A percentile compares a stretch with the other conserved stretches of the same genome.
phyloP scores from a whole-genome alignment of 1,139 yeast genomes.

The Meyerozyma smithsonii region DNA sequence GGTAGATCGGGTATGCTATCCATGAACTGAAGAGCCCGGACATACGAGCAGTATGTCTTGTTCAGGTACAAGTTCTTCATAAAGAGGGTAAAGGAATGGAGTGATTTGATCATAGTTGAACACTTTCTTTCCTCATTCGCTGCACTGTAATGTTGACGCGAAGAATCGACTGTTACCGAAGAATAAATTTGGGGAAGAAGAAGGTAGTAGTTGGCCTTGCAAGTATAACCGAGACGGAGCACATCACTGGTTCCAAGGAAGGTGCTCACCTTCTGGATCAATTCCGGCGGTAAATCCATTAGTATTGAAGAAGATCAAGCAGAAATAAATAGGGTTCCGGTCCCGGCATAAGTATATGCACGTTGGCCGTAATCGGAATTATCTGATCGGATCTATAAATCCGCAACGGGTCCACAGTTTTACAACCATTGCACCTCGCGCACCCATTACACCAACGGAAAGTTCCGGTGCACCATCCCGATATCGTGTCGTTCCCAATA shows the following conservation, averaged over 20 bases:
- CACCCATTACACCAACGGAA: neutral
- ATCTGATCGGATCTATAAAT: constrained; percentile 14
- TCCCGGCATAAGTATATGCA: constrained; percentile 1
- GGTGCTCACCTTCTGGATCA: constrained; percentile 14
- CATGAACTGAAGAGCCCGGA: constrained; percentile 15
- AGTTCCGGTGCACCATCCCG: neutral
- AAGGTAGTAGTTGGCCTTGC: constrained; percentile 12
- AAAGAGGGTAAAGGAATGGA: constrained; percentile 18
- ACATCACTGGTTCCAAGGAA: constrained; percentile 16
- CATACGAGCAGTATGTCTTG: constrained; percentile 11
- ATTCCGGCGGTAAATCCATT: constrained; percentile 18
- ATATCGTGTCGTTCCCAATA: neutral
- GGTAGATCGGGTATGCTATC: constrained; percentile 24
- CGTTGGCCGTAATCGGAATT: constrained; percentile 7
- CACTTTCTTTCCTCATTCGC: constrained; percentile 2
- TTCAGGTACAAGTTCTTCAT: constrained; percentile 14
- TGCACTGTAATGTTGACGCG: constrained; percentile 9
- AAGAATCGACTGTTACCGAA: constrained; percentile 19
- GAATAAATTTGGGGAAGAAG: constrained; percentile 17
- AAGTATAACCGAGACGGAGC: constrained; percentile 15
- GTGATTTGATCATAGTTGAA: constrained; percentile 9
- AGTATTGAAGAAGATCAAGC: neutral
- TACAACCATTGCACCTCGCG: neutral
- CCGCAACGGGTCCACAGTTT: neutral
- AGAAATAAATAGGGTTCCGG: neutral